Evolutionary conservation across 257 asterid genomes (phyloP), one percentile per base, ranked within the genome.

Genomic region (Misopates orontium): DNA sequence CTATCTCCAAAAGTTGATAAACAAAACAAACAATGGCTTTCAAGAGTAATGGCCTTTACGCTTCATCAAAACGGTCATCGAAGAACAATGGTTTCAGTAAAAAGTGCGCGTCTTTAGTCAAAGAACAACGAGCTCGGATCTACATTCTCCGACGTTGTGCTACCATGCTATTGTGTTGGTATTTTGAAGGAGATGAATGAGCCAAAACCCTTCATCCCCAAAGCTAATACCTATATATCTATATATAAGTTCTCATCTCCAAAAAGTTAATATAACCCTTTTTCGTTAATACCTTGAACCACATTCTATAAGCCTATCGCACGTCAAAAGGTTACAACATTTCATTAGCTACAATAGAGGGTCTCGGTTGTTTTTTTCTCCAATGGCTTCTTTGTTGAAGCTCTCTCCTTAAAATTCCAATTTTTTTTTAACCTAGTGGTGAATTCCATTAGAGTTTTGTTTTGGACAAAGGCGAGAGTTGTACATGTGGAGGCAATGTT

Each of bases 121-220:
- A 84, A 62, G 85, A 90, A 67, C 97, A 90, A 73, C 66, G 96
- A 20, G 94, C 86, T 10, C 71, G 97, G 59, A 79, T 89, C 60
- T 87, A 89, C 83, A 87, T 89, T 22, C 75, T 89, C 67, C 94
- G 97, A 32, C 91, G 95, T 21, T 87, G 95, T 65, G 95, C 97
- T 76, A 82, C 91, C 79, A 85, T 89, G 91, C 85, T 89, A 63
- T 83, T 80, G 59, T 85, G 97, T 75, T 89, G 79, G 78, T 89
- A 83, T 58, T 83, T 89, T 62, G 89, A 87, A 50, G 93, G 87
- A 66, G 97, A 89, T 64, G 94, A 87, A 19, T 84, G 21, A 73
- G 1, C 36, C 25, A 17, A 16, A 66, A 14, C 18, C 36, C 68
- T 36, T 14, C 56, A 59, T 19, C 52, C 24, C 62, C 58, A 44